phyloP scores from a whole-genome alignment of 495 filamentous ascomycete species.

The Stereocaulon alpinum region DNA sequence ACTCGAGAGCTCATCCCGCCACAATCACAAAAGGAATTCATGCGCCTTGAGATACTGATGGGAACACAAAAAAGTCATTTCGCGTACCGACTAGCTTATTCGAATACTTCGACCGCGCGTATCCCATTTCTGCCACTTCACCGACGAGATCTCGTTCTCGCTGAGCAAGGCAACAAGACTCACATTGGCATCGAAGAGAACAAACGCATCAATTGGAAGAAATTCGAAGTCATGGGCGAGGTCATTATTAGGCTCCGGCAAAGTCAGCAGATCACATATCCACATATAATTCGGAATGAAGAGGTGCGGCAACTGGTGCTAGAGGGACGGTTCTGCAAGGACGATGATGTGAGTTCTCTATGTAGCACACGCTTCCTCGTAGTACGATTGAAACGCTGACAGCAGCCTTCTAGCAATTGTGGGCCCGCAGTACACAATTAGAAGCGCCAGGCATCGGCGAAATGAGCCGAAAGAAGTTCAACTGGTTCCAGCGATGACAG shows the following conservation, averaged over 20 bases:
- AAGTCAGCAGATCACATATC: slow-evolving; percentile 79
- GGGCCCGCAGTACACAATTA: slow-evolving; percentile 22
- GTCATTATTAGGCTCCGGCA: slow-evolving; percentile 81
- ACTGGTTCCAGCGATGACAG: slow-evolving; percentile 23
- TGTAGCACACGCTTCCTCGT: background rate
- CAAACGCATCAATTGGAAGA: slow-evolving; percentile 90
- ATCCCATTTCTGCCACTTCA: slow-evolving; percentile 95
- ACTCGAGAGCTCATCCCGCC: slow-evolving; percentile 68
- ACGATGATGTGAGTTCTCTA: slow-evolving; percentile 37
- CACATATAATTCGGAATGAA: slow-evolving; percentile 55
- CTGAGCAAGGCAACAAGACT: slow-evolving; percentile 85
- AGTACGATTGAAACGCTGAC: too few relatives aligned
- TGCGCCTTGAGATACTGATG: slow-evolving; percentile 86
- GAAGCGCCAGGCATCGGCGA: slow-evolving; percentile 18
- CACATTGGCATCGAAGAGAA: slow-evolving; percentile 62
- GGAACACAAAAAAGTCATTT: slow-evolving; percentile 81
- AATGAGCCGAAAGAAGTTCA: slow-evolving; percentile 15
- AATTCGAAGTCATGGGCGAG: slow-evolving; percentile 93
- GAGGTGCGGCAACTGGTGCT: slow-evolving; percentile 59
- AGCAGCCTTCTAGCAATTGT: slow-evolving; percentile 17
- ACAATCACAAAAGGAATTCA: slow-evolving; percentile 66
- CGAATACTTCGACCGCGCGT: slow-evolving; percentile 78
- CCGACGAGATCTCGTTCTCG: slow-evolving; percentile 76
- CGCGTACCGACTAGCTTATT: slow-evolving; percentile 91
- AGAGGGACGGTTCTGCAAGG: slow-evolving; percentile 46